phyloP scores from a whole-genome alignment of 1,284 basidiomycete species.

The Sphagnurus paluster region DNA sequence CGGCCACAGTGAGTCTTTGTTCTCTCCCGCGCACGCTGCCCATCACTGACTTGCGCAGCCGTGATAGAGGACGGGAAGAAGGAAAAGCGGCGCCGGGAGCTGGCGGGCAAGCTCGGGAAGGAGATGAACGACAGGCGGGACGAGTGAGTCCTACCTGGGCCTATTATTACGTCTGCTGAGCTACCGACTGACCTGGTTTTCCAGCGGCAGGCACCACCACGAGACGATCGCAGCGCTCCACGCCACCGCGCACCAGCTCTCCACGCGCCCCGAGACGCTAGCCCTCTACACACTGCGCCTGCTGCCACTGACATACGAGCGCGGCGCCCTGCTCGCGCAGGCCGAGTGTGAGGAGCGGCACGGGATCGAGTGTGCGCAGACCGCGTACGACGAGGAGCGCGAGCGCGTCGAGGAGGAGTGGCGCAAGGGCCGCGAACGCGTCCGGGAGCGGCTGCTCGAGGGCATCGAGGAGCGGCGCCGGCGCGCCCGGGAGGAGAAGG shows the following conservation, averaged over 20 bases:
- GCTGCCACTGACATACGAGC: conserved; percentile 70
- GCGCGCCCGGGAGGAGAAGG: conserved; percentile 78
- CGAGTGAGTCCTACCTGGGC: conserved; percentile 48
- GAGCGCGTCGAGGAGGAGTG: conserved; percentile 78
- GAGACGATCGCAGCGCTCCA: conserved; percentile 60
- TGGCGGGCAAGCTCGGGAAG: conserved; percentile 65
- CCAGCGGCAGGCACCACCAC: conserved; percentile 50
- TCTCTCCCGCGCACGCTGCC: neutral
- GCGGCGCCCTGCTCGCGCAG: conserved; percentile 68
- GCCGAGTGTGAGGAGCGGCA: conserved; percentile 64
- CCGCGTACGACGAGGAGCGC: conserved; percentile 74
- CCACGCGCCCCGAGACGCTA: conserved; percentile 63
- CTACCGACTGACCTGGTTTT: conserved; percentile 7
- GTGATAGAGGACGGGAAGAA: conserved; percentile 42
- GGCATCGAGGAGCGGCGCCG: conserved; percentile 77
- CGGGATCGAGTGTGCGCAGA: conserved; percentile 58
- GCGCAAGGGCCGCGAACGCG: conserved; percentile 65
- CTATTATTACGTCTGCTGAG: conserved; percentile 5
- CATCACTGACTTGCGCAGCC: conserved; percentile 5
- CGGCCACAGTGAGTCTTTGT: conserved; percentile 21
- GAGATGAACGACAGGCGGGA: conserved; percentile 71
- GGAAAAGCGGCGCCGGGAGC: conserved; percentile 64
- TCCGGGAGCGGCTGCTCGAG: conserved; percentile 74
- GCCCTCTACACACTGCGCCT: conserved; percentile 67
- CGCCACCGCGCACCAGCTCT: conserved; percentile 54